These are phyloP conservation scores for Xylariaceae sp. DNA, from an alignment of 2,329 filamentous ascomycete species.

Conservation along the genomic window DNA sequence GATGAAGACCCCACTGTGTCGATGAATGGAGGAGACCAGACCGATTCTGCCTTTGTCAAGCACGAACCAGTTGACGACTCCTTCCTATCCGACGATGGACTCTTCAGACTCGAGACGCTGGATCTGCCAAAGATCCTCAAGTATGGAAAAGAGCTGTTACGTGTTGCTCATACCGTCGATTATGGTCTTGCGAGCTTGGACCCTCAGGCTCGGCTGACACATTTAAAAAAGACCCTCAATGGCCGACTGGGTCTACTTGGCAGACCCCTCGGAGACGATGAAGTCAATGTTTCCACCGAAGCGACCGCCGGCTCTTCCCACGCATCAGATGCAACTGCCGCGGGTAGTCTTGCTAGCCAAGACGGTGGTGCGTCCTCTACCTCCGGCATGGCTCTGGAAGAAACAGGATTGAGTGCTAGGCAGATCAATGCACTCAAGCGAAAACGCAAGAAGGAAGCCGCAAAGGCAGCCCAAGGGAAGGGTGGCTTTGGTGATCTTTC, in stretches of 20 bases:
- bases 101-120: constrained; percentile 67
- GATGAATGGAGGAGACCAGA: constrained; percentile 41
- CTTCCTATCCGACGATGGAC: constrained; percentile 48
- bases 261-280: constrained; percentile 77
- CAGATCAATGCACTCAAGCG: constrained; percentile 93
- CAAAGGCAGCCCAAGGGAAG: constrained; percentile 80
- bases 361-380: constrained; percentile 32
- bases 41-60: constrained; percentile 47
- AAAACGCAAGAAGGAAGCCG: constrained; percentile 85
- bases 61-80: constrained; percentile 55
- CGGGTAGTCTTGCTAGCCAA: constrained; percentile 34
- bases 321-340: constrained; percentile 37
- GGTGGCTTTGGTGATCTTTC: constrained; percentile 85
- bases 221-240: constrained; percentile 83
- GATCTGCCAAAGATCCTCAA: constrained; percentile 76
- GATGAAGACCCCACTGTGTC: constrained; percentile 51
- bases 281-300: constrained; percentile 62
- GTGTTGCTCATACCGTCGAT: constrained; percentile 74
- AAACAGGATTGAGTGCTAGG: constrained; percentile 75
- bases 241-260: constrained; percentile 80
- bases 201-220: constrained; percentile 70
- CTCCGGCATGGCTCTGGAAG: constrained; percentile 48
- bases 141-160: constrained; percentile 76
- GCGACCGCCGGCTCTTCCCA: constrained; percentile 43
- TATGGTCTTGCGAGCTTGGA: constrained; percentile 77